Evolutionary conservation across 306 rosid genomes (phyloP).

Genomic region (Trifolium subterraneum): DNA sequence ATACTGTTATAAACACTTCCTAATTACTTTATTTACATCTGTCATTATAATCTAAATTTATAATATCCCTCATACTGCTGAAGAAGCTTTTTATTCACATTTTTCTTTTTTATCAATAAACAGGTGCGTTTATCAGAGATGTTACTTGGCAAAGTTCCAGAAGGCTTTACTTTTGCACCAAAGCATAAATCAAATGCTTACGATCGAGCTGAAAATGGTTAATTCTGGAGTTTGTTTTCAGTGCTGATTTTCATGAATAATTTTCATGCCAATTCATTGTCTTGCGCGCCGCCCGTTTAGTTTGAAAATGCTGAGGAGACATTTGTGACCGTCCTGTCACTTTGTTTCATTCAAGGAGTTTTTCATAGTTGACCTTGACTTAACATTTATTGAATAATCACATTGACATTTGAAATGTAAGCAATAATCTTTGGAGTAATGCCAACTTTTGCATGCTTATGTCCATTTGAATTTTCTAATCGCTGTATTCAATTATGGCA

Average conservation of each 20-base stretch:
- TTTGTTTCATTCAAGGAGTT: slow-evolving; percentile 10
- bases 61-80: not conserved
- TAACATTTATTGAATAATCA: slow-evolving; percentile 10
- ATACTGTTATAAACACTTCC: not conserved
- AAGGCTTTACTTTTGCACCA: slow-evolving; percentile 71
- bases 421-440: not conserved
- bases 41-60: not conserved
- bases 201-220: slow-evolving; percentile 92
- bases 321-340: not conserved
- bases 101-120: not conserved
- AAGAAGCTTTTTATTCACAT: not conserved
- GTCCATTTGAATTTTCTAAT: slow-evolving; percentile 27
- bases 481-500: not conserved
- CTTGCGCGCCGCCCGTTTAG: not conserved
- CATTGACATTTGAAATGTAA: slow-evolving; percentile 36
- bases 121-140: slow-evolving; percentile 88
- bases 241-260: slow-evolving; percentile 14
- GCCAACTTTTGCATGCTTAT: slow-evolving; percentile 3
- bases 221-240: slow-evolving; percentile 34
- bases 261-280: slow-evolving; percentile 15
- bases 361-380: slow-evolving; percentile 37
- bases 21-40: not conserved
- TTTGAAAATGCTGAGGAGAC: slow-evolving; percentile 25
- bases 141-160: slow-evolving; percentile 95
- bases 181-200: slow-evolving; percentile 94